Evolutionary conservation across 495 filamentous ascomycete species (phyloP).

Genomic region (Penicillium subrubescens): DNA sequence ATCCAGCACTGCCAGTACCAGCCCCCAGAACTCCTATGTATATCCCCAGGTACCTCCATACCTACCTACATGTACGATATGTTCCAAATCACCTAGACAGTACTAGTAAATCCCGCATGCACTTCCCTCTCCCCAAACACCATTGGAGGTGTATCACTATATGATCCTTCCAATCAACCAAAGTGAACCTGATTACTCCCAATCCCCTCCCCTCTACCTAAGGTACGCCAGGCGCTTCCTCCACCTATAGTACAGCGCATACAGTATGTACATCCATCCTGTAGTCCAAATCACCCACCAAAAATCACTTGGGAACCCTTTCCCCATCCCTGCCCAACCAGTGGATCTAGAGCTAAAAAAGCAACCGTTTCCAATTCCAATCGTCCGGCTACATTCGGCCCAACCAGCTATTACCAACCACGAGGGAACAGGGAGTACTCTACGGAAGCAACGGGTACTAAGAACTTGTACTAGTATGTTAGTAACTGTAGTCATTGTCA

Average conservation of each 20-base stretch:
- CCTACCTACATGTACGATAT: neutral
- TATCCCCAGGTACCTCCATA: too few species aligned
- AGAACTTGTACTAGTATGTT: neutral
- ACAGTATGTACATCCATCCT: too few species aligned
- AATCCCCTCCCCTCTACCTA: too few species aligned
- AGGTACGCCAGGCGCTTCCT: too few species aligned
- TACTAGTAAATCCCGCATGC: neutral
- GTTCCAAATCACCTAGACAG: neutral
- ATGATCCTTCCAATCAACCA: neutral
- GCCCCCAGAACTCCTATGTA: too few species aligned
- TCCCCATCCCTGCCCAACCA: constrained; percentile 1
- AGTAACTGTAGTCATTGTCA: neutral
- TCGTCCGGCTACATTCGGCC: constrained; percentile 25
- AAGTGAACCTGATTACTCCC: too few species aligned
- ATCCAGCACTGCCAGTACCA: neutral
- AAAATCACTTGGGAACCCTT: too few species aligned
- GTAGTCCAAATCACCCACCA: neutral
- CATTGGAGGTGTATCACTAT: neutral
- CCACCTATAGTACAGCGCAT: too few species aligned
- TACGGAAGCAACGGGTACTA: too few species aligned
- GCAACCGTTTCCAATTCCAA: neutral
- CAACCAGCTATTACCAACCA: too few species aligned
- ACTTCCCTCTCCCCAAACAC: neutral
- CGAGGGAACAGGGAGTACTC: too few species aligned
- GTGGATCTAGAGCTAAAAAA: neutral